A percentile compares a stretch with the other conserved stretches of the same genome.
Evolutionary conservation across 2,329 filamentous ascomycete genomes (phyloP).

Genomic region (Trichoderma asperellum): DNA sequence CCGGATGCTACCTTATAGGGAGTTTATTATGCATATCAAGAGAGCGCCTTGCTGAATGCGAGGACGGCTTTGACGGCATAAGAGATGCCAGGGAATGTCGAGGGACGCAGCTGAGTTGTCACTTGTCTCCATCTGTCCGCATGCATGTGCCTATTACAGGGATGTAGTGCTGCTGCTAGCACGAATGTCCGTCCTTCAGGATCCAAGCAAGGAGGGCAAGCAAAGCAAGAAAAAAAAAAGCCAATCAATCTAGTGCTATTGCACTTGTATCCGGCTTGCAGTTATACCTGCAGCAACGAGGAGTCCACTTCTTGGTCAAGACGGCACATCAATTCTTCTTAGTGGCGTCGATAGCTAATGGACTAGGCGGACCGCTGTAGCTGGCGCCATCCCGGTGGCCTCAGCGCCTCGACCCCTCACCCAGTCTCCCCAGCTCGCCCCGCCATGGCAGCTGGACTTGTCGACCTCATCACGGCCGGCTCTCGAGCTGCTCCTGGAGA

Average conservation of each 20-base stretch:
- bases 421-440: slow-evolving; percentile 10
- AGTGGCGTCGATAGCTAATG: neutral
- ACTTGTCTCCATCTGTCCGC: slow-evolving; percentile 6
- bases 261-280: too few species aligned
- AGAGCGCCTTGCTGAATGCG: neutral
- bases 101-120: neutral
- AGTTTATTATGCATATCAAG: neutral
- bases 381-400: slow-evolving; percentile 1
- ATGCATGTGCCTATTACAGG: neutral
- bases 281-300: neutral
- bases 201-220: neutral
- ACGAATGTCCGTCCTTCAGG: neutral
- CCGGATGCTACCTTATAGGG: neutral
- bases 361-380: slow-evolving; percentile 14
- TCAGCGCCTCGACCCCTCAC: slow-evolving; percentile 22
- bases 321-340: neutral
- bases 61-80: neutral
- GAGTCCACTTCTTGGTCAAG: neutral
- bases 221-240: neutral
- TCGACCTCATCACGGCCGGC: slow-evolving; percentile 22
- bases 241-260: too few species aligned
- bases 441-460: slow-evolving; percentile 17
- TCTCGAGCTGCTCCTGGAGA: neutral
- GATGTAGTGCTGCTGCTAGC: neutral
- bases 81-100: neutral